Evolutionary conservation across 2,329 filamentous ascomycete genomes (phyloP).

Genomic region (Calonectria pauciramosa): DNA sequence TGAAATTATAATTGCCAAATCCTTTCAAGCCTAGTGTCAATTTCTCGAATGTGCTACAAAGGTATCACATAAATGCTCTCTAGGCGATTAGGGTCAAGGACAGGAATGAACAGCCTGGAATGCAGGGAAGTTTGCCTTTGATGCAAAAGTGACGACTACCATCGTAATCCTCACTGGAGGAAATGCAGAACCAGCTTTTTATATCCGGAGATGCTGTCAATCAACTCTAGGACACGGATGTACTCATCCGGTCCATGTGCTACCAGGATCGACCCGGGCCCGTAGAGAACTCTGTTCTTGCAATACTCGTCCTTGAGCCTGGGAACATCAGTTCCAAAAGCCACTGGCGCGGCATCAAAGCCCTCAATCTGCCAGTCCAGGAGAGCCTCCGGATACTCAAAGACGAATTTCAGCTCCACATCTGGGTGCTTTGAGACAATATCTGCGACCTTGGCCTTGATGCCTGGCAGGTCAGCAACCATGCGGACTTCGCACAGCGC

Average conservation of each 20-base stretch:
- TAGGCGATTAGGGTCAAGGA: too few species aligned
- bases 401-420: conserved; percentile 51
- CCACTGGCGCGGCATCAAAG: conserved; percentile 53
- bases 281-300: conserved; percentile 52
- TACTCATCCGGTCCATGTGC: conserved; percentile 56
- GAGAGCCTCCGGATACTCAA: conserved; percentile 54
- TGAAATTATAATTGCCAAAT: too few species aligned
- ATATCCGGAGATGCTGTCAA: conserved; percentile 54
- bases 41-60: too few species aligned
- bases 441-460: conserved; percentile 50
- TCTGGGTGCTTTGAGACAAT: conserved; percentile 49
- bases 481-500: conserved; percentile 57
- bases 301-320: conserved; percentile 50
- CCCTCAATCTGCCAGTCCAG: conserved; percentile 55
- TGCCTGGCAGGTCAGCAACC: conserved; percentile 49
- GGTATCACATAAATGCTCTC: too few species aligned
- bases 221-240: conserved; percentile 51
- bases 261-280: conserved; percentile 54
- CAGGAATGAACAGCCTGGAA: too few species aligned
- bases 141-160: neutral
- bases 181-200: conserved; percentile 49
- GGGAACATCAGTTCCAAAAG: conserved; percentile 57
- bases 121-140: neutral
- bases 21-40: too few species aligned
- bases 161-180: conserved; percentile 2